A percentile compares a stretch with the other conserved stretches of the same genome.
phyloP scores from a whole-genome alignment of 441 rosid genomes.

The Pelargonium citronellum region DNA sequence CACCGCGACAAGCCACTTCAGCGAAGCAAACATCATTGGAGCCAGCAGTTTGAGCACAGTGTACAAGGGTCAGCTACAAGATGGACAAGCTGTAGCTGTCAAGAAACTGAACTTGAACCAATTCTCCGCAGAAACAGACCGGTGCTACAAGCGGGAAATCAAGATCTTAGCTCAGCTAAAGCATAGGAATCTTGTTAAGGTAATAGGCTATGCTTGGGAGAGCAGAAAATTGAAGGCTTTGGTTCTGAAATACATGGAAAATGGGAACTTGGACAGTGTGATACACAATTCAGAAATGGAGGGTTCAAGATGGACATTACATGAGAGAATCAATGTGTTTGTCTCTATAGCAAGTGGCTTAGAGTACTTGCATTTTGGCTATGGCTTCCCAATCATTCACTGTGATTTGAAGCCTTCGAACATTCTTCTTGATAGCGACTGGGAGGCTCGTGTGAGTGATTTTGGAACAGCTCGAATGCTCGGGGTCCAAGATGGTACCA shows the following conservation, averaged over 20 bases:
- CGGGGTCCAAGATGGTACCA: constrained; percentile 46
- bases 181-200: constrained; percentile 69
- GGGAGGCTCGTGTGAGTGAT: constrained; percentile 72
- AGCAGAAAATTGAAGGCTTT: constrained; percentile 66
- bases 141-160: constrained; percentile 65
- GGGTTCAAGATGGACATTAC: constrained; percentile 35
- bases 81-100: constrained; percentile 54
- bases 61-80: constrained; percentile 61
- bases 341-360: constrained; percentile 54
- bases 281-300: constrained; percentile 41
- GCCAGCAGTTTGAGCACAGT: constrained; percentile 75
- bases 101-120: constrained; percentile 62
- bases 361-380: constrained; percentile 73
- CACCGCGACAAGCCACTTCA: constrained; percentile 55
- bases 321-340: constrained; percentile 45
- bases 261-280: constrained; percentile 59
- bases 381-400: constrained; percentile 63
- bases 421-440: constrained; percentile 51
- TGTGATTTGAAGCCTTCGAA: constrained; percentile 88
- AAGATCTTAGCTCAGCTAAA: constrained; percentile 59
- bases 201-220: constrained; percentile 86
- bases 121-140: constrained; percentile 58
- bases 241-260: constrained; percentile 64
- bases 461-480: constrained; percentile 84
- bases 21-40: constrained; percentile 49